Evolutionary conservation across 1,284 basidiomycete species (phyloP), one percentile per base, ranked within the genome.

Genomic region (Puccinia novopanici): DNA sequence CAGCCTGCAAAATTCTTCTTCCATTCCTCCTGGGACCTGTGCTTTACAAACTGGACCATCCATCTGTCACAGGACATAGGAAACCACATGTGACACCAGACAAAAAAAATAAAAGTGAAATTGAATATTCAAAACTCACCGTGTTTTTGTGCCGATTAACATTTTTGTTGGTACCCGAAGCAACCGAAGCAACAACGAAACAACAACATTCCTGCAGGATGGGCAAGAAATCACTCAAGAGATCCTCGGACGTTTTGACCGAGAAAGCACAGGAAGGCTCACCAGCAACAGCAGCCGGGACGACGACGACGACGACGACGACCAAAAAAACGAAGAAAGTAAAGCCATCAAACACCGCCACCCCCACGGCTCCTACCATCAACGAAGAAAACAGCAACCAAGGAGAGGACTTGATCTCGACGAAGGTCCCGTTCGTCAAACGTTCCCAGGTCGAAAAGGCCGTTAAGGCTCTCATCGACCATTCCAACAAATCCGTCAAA

Each of bases 391-490:
- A 54, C 4, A 71, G 19, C n/a, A 6, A 72, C 34, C 2, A 34
- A 34, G 34, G 34, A 22, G 52, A 55, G 22, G 52, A 73, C 13
- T 12, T 73, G 12, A 22, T 73, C 12, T 57, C 71, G 52, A 54
- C 30, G 12, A 73, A 73, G 52, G 52, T 67, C 1, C 68, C 77
- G 59, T 82, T 83, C 30, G 90, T 96, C 82, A 91, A 91, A 34
- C 82, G 87, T 13, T 86, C 88, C n/a, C 94, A 97, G 87, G 91
- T 90, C 84, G 88, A 90, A 83, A 89, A 89, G 75, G 95, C 95
- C 6, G 87, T 95, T 13, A 88, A 90, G 0, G 91, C 94, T 0
- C 88, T 98, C 12, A 88, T 92, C 71, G 87, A 88, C 2, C 30
- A 72, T 72, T 71, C 68, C 5, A 63, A 79, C 45, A 89, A 95